Percentiles rank a stretch among this genome's conserved stretches.
These are phyloP conservation scores for Aspergillus pseudoglaucus DNA, from an alignment of 2,329 filamentous ascomycete genomes.

Conservation along the genomic window DNA sequence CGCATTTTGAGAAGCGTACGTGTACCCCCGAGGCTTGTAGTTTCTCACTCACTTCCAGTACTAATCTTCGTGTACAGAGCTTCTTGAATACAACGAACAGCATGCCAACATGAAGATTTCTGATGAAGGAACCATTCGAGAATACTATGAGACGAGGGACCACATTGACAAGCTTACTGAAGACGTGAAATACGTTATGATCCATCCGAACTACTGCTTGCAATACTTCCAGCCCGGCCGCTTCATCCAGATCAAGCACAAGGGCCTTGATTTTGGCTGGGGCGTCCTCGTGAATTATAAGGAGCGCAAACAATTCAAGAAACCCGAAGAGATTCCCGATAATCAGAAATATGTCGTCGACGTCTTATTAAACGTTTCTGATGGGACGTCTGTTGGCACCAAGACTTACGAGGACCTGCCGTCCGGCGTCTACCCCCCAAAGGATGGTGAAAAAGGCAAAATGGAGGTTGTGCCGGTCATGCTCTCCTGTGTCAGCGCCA, in stretches of 20 bases:
- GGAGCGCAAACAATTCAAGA: conserved; percentile 57
- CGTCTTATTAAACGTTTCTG: conserved; percentile 63
- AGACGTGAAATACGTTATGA: conserved; percentile 87
- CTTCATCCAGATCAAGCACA: conserved; percentile 75
- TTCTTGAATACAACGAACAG: conserved; percentile 70
- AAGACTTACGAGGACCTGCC: conserved; percentile 60
- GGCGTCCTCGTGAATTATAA: conserved; percentile 75
- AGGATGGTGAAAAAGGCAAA: conserved; percentile 58
- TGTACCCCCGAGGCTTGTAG: not conserved
- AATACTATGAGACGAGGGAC: conserved; percentile 86
- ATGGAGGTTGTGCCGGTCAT: conserved; percentile 83
- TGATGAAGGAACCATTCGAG: conserved; percentile 82
- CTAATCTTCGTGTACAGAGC: conserved; percentile 42
- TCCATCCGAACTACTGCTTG: conserved; percentile 79
- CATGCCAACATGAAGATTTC: conserved; percentile 67
- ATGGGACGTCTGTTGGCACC: conserved; percentile 45
- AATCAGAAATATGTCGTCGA: conserved; percentile 80
- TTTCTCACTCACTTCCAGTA: no score
- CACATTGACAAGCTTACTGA: conserved; percentile 76
- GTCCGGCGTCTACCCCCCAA: conserved; percentile 54
- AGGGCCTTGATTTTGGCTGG: conserved; percentile 84
- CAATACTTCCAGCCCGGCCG: conserved; percentile 84
- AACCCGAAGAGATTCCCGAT: conserved; percentile 60
- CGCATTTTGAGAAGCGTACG: conserved; percentile 64
- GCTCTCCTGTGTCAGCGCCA: conserved; percentile 74